Conservation (phyloP, 2,329 filamentous ascomycete species). For the Xylaria sp. region DNA sequence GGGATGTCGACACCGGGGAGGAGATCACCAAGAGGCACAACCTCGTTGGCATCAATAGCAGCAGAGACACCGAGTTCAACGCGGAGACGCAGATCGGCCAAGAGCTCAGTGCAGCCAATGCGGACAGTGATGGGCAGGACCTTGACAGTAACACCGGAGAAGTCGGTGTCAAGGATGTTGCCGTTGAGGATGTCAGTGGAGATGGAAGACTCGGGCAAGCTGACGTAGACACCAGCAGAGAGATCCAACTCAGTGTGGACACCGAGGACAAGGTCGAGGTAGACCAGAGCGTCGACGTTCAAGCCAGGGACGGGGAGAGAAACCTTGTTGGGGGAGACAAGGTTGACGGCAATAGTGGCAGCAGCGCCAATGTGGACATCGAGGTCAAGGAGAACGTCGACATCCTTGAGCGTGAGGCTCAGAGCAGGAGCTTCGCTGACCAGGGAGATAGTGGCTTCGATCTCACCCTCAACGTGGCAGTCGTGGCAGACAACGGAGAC, state of each 20-base stretch:
- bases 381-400: constrained; percentile 49
- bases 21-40: constrained; percentile 25
- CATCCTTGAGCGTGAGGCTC: constrained; percentile 42
- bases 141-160: constrained; percentile 45
- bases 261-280: constrained; percentile 48
- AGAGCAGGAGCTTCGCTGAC: constrained; percentile 38
- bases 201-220: constrained; percentile 42
- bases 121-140: constrained; percentile 43
- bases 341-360: constrained; percentile 46
- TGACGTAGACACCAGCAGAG: constrained; percentile 47
- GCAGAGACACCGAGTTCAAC: constrained; percentile 40
- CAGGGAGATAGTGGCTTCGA: constrained; percentile 40
- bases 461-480: constrained; percentile 47
- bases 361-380: constrained; percentile 41
- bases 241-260: constrained; percentile 47
- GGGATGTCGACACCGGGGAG: constrained; percentile 24
- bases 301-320: constrained; percentile 41
- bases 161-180: constrained; percentile 42
- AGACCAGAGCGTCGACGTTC: constrained; percentile 42
- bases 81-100: constrained; percentile 47
- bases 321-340: constrained; percentile 42
- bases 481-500: constrained; percentile 40
- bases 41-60: constrained; percentile 29
- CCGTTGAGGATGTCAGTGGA: constrained; percentile 41
- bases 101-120: constrained; percentile 41